Base-by-base conservation (phyloP, 2,329 filamentous ascomycete genomes). In the Diaporthe sp. region DNA sequence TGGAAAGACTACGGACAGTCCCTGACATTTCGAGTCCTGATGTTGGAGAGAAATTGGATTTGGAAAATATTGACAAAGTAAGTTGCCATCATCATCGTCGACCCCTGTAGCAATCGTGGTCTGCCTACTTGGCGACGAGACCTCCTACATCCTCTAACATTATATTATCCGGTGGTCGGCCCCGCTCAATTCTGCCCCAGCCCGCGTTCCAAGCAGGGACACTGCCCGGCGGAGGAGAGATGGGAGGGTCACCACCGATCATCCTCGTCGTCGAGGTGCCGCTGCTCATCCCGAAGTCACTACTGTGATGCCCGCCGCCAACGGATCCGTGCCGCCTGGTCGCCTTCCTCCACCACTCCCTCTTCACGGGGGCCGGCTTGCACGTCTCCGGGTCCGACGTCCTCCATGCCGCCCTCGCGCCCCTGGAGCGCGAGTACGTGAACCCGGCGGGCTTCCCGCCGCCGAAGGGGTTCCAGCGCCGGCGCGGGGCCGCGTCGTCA, bases 381-480 rank as follows among this genome's bases (percentile, higher is more conserved):
- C 74, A 74, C 55, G 58, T 75, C 51, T 71, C 58, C 25, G 72
- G 69, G 53, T 80, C 77, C 49, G 79, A 72, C 28, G 84, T 77
- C 10, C 81, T 80, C 39, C 78, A 79, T 17, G 80, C 79, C 15
- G 77, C 77, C 59, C 82, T 81, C 0, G 77, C 77, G 42, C 76
- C 74, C 9, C 51, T 51, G 9, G 78, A 72, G 15, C 85, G 84
- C 1, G 86, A 85, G 69, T 88, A 89, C 46, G 83, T 81, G 77
- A 90, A 90, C 0, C 88, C 88, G 2, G 88, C 88, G 0, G 88
- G 87, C 62, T 85, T 85, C 0, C 88, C 88, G n/a, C 88, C 88
- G 4, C 77, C 73, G 76, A 90, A 89, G 0, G 86, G 86, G 53
- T 88, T 88, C 86, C 85, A 87, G 70, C 82, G 81, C 7, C 8